Evolutionary conservation across 2,329 filamentous ascomycete genomes (phyloP).

Genomic region (Pseudogymnoascus verrucosus): DNA sequence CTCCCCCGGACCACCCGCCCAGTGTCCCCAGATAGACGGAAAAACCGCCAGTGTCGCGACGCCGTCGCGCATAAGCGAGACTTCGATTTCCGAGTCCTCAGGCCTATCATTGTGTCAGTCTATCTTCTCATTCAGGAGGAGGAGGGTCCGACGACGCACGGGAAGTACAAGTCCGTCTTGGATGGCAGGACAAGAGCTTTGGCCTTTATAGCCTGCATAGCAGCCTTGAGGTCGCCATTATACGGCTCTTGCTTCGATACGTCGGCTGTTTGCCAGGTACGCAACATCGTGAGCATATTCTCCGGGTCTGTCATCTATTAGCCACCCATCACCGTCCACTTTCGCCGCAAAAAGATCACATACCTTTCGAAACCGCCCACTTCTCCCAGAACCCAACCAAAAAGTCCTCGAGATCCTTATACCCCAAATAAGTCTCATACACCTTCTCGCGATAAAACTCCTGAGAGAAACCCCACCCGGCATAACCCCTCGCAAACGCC

Average conservation of each 20-base stretch:
- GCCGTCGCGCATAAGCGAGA: slow-evolving; percentile 51
- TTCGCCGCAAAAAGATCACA: not conserved
- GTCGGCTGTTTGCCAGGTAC: slow-evolving; percentile 72
- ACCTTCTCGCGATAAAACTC: slow-evolving; percentile 66
- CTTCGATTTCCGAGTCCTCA: slow-evolving; percentile 70
- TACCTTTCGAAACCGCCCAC: slow-evolving; percentile 62
- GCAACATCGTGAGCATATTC: slow-evolving; percentile 65
- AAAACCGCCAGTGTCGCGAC: slow-evolving; percentile 47
- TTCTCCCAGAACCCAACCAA: slow-evolving; percentile 68
- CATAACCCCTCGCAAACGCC: slow-evolving; percentile 67
- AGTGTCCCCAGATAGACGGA: slow-evolving; percentile 58
- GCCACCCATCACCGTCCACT: not conserved
- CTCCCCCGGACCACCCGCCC: slow-evolving; percentile 63
- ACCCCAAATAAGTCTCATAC: slow-evolving; percentile 58
- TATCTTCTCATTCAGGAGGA: not conserved
- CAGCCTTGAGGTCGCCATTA: slow-evolving; percentile 55
- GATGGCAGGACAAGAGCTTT: slow-evolving; percentile 62
- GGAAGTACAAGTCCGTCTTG: slow-evolving; percentile 74
- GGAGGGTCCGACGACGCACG: slow-evolving; percentile 37
- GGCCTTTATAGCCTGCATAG: slow-evolving; percentile 62
- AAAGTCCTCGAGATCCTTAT: slow-evolving; percentile 63
- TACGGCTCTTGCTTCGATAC: slow-evolving; percentile 61
- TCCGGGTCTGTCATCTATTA: slow-evolving; percentile 49
- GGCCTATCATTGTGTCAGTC: slow-evolving; percentile 39
- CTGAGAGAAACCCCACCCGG: slow-evolving; percentile 75